Evolutionary conservation across 208 protist species (phyloP).

Genomic region (Vickermania spadyakhi): DNA sequence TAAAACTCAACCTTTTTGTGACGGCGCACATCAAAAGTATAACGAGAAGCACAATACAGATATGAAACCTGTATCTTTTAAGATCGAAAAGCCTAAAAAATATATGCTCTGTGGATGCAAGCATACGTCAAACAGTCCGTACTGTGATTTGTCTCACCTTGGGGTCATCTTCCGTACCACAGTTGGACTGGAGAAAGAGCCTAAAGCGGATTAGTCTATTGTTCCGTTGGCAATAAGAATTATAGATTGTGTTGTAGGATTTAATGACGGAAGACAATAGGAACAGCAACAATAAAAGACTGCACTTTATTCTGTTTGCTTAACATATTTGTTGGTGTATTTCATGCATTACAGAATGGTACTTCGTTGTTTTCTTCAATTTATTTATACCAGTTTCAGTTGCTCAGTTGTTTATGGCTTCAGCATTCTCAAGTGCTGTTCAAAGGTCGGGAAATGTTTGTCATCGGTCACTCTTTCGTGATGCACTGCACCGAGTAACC

Average conservation of each 20-base stretch:
- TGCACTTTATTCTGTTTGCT: too few species aligned
- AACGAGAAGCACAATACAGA: constrained; percentile 61
- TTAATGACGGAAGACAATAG: too few species aligned
- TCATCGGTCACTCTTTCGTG: too few species aligned
- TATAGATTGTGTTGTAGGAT: too few species aligned
- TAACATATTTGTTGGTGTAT: too few species aligned
- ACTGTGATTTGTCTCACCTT: constrained; percentile 69
- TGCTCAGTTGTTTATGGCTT: too few species aligned
- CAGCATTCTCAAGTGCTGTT: too few species aligned
- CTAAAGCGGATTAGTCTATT: neutral
- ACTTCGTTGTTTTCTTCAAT: too few species aligned
- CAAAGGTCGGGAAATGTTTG: too few species aligned
- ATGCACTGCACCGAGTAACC: constrained; percentile 58
- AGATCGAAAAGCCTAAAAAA: constrained; percentile 33
- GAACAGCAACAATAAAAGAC: too few species aligned
- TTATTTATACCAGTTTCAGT: too few species aligned
- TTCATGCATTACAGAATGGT: too few species aligned
- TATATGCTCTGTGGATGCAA: constrained; percentile 69
- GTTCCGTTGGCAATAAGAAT: neutral
- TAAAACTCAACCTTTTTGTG: constrained; percentile 78
- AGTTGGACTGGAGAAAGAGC: constrained; percentile 34
- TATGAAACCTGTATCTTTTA: constrained; percentile 55
- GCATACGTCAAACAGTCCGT: constrained; percentile 43
- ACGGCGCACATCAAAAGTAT: constrained; percentile 47
- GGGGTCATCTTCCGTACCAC: constrained; percentile 54